Evolutionary conservation across 148 eudicot genomes (phyloP).

Genomic region (Selenicereus undatus): DNA sequence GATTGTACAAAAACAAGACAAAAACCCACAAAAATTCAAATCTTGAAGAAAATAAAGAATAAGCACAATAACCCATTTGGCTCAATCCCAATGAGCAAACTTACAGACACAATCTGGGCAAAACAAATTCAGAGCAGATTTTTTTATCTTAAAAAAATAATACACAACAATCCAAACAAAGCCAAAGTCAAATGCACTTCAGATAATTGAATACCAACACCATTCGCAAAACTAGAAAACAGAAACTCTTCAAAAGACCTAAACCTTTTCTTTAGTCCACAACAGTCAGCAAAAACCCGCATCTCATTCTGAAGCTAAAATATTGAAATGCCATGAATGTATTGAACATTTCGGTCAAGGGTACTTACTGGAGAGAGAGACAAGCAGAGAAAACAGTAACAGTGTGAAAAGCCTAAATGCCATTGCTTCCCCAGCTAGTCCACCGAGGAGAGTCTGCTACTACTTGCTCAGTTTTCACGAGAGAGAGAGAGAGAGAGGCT

Average conservation of each 20-base stretch:
- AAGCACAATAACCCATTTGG: background rate
- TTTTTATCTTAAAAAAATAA: background rate
- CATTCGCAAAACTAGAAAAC: background rate
- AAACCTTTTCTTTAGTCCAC: background rate
- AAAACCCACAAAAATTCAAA: background rate
- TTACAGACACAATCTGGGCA: background rate
- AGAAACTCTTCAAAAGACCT: too few relatives aligned
- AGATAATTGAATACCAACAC: slow-evolving; percentile 10
- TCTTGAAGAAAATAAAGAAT: background rate
- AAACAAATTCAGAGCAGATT: too few relatives aligned
- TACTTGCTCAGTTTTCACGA: background rate
- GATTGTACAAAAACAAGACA: background rate
- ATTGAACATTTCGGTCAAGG: background rate
- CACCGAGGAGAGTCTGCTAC: background rate
- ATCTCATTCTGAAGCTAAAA: background rate
- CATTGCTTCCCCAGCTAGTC: background rate
- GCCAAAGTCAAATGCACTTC: slow-evolving; percentile 5
- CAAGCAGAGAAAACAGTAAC: slow-evolving; percentile 21
- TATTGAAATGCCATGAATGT: background rate
- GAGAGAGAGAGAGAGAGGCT: background rate
- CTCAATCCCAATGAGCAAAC: background rate
- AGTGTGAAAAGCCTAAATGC: slow-evolving; percentile 23
- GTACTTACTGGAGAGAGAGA: slow-evolving; percentile 38
- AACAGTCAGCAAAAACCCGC: background rate
- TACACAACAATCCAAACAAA: background rate